phyloP scores from a whole-genome alignment of 2,329 filamentous ascomycete species.

The Fusarium austroafricanum region DNA sequence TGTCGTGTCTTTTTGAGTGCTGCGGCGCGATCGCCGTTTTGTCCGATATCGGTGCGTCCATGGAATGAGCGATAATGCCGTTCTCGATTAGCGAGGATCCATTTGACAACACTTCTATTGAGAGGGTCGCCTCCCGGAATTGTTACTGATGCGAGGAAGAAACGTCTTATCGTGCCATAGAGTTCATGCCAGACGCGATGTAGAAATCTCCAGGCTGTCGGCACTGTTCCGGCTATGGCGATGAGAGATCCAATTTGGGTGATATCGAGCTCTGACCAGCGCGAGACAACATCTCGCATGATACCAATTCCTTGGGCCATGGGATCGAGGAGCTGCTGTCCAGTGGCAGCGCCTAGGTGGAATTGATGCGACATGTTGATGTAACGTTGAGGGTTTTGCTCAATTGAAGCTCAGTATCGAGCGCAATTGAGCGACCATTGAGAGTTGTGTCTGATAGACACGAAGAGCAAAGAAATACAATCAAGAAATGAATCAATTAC shows the following conservation, averaged over 20 bases:
- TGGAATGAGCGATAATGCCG: conserved; percentile 57
- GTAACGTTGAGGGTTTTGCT: neutral
- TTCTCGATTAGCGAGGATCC: conserved; percentile 56
- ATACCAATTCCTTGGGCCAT: conserved; percentile 50
- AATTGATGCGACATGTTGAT: conserved; percentile 39
- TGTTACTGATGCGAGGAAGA: conserved; percentile 58
- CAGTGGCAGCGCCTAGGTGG: conserved; percentile 35
- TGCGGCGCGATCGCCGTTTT: conserved; percentile 52
- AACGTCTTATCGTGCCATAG: conserved; percentile 55
- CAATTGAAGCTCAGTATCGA: conserved; percentile 1
- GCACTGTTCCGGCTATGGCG: conserved; percentile 57
- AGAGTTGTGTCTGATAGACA: neutral
- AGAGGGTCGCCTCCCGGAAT: conserved; percentile 59
- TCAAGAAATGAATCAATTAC: conserved; percentile 24
- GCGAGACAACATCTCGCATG: conserved; percentile 52
- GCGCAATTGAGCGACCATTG: conserved; percentile 21
- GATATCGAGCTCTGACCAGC: conserved; percentile 59
- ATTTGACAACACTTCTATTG: conserved; percentile 58
- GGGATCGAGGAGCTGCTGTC: conserved; percentile 45
- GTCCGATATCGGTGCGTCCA: conserved; percentile 55
- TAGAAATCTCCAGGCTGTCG: conserved; percentile 55
- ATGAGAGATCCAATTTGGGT: conserved; percentile 59
- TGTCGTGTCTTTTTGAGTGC: conserved; percentile 57
- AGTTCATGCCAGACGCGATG: conserved; percentile 52
- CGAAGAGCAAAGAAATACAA: neutral